Evolutionary conservation across 169 alveolate genomes (phyloP).

Genomic region (Blepharisma undulans): DNA sequence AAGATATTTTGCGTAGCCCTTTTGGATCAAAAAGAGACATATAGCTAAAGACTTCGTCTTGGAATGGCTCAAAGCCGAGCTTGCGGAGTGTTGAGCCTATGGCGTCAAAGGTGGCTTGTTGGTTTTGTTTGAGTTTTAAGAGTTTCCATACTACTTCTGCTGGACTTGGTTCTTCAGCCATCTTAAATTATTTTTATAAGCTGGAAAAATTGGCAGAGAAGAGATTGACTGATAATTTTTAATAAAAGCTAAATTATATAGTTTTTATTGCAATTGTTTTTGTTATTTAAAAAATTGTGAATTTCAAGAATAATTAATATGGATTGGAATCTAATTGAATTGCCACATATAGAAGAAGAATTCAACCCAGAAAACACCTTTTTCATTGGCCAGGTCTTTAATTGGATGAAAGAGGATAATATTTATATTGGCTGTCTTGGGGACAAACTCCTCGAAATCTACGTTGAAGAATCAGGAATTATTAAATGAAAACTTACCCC

Average conservation of each 20-base stretch:
- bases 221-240: no score
- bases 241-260: no score
- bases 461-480: background rate
- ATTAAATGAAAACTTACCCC: slow-evolving; percentile 8
- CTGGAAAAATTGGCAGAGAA: background rate
- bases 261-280: no score
- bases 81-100: background rate
- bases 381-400: slow-evolving; percentile 70
- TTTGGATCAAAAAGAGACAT: background rate
- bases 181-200: background rate
- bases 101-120: background rate
- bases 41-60: background rate
- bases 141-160: background rate
- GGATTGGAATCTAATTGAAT: background rate
- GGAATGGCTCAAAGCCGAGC: background rate
- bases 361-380: slow-evolving; percentile 60
- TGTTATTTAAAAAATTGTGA: background rate
- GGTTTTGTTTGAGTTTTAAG: background rate
- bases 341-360: slow-evolving; percentile 14
- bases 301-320: background rate
- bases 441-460: slow-evolving; percentile 49
- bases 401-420: slow-evolving; percentile 51
- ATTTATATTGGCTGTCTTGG: slow-evolving; percentile 24
- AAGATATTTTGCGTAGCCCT: background rate
- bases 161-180: background rate